These are phyloP conservation scores for Diaporthe amygdali DNA, from an alignment of 2,329 filamentous ascomycete genomes.

Conservation along the genomic window DNA sequence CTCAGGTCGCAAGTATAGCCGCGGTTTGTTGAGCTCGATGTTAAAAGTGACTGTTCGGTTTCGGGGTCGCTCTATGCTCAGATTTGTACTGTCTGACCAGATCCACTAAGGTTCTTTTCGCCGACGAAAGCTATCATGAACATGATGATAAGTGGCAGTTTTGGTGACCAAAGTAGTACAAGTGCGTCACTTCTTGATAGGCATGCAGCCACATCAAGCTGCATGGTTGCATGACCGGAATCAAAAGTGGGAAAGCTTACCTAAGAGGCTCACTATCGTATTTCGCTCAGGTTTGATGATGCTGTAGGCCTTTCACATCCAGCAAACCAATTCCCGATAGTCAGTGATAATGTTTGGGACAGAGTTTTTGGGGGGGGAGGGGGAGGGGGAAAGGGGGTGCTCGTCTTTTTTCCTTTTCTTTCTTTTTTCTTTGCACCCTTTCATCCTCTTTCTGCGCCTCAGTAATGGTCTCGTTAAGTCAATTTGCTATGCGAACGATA, in stretches of 20 bases:
- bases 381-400: too few species aligned
- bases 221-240: neutral
- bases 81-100: neutral
- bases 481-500: too few species aligned
- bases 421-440: too few species aligned
- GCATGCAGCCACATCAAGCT: neutral
- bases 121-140: neutral
- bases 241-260: slow-evolving; percentile 5
- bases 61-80: neutral
- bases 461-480: too few species aligned
- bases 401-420: too few species aligned
- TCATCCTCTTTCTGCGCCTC: too few species aligned
- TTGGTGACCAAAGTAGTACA: neutral
- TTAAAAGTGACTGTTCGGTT: neutral
- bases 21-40: neutral
- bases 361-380: too few species aligned
- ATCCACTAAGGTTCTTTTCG: neutral
- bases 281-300: too few species aligned
- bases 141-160: neutral
- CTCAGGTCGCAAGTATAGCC: rapidly evolving
- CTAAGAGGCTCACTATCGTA: neutral
- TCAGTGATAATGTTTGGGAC: too few species aligned
- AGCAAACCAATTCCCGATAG: too few species aligned
- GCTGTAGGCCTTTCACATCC: too few species aligned
- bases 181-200: neutral